Conservation (phyloP, 2,329 filamentous ascomycete genomes). For the Fusarium sp. region DNA sequence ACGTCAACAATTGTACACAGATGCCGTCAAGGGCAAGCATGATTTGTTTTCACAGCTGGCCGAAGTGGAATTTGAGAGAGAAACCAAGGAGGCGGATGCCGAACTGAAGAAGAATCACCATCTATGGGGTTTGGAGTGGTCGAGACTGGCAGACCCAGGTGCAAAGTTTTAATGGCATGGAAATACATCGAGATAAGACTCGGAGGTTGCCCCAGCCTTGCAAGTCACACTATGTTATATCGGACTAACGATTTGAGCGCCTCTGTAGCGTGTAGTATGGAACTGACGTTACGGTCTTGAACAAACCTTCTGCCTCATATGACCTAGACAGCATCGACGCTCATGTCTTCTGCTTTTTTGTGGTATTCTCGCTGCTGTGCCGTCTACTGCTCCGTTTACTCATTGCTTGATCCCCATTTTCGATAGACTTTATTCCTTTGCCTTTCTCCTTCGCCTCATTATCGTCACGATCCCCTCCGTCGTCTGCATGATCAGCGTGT, state of each 20-base stretch:
- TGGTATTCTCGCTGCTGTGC: slow-evolving; percentile 9
- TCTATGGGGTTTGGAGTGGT: slow-evolving; percentile 49
- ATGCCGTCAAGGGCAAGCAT: slow-evolving; percentile 38
- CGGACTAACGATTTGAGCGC: not conserved
- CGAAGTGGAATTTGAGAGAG: slow-evolving; percentile 42
- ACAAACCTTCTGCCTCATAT: not conserved
- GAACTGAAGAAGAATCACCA: slow-evolving; percentile 30
- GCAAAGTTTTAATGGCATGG: slow-evolving; percentile 30
- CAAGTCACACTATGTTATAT: not conserved
- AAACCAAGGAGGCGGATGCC: slow-evolving; percentile 18
- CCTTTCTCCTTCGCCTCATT: slow-evolving; percentile 22
- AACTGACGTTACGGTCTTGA: not conserved
- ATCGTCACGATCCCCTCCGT: slow-evolving; percentile 37
- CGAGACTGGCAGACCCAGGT: slow-evolving; percentile 43
- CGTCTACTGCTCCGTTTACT: slow-evolving; percentile 40
- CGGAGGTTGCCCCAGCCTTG: not conserved
- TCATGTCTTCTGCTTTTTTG: slow-evolving; percentile 43
- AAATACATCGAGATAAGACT: not conserved
- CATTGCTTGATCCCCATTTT: not conserved
- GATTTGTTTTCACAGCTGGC: slow-evolving; percentile 44
- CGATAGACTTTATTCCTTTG: slow-evolving; percentile 22
- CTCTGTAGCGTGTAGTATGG: not conserved
- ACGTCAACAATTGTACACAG: slow-evolving; percentile 40
- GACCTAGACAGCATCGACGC: not conserved
- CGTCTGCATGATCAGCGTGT: slow-evolving; percentile 45